phyloP scores from a whole-genome alignment of 306 rosid genomes.

The Chamaecrista fasciculata region DNA sequence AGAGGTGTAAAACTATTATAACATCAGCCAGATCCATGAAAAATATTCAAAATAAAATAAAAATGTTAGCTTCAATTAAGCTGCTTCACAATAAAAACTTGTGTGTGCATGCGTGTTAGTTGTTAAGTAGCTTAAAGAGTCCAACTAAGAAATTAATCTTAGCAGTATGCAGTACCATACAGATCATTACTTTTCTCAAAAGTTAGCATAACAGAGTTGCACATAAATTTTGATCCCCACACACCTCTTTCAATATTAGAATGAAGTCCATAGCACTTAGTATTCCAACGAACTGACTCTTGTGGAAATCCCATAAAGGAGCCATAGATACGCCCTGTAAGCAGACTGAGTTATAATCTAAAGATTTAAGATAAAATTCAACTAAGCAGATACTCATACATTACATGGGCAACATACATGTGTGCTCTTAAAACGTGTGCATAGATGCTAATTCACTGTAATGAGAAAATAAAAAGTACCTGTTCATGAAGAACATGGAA shows the following conservation, averaged over 20 bases:
- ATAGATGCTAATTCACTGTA: not conserved
- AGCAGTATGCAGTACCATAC: not conserved
- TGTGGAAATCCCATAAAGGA: constrained; percentile 70
- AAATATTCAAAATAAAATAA: too few relatives aligned
- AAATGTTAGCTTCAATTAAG: not conserved
- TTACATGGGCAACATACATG: constrained; percentile 12
- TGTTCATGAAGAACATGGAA: constrained; percentile 78
- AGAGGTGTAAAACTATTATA: not conserved
- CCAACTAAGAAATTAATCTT: not conserved
- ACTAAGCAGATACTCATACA: not conserved
- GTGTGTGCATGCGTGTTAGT: not conserved
- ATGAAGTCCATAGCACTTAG: constrained; percentile 83
- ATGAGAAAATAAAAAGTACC: constrained; percentile 37
- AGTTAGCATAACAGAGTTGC: constrained; percentile 24
- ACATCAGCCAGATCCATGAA: not conserved
- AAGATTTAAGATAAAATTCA: constrained; percentile 28
- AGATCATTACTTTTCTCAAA: constrained; percentile 21
- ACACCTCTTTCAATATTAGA: constrained; percentile 81
- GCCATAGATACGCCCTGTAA: constrained; percentile 71
- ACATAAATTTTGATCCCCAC: constrained; percentile 32
- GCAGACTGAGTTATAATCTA: constrained; percentile 19
- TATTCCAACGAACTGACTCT: constrained; percentile 65
- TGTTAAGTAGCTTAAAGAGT: constrained; percentile 15
- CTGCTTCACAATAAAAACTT: not conserved
- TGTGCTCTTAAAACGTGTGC: not conserved